A percentile compares a stretch with the other conserved stretches of the same genome.
phyloP scores from a whole-genome alignment of 441 rosid species.

The Brassica hybrid region DNA sequence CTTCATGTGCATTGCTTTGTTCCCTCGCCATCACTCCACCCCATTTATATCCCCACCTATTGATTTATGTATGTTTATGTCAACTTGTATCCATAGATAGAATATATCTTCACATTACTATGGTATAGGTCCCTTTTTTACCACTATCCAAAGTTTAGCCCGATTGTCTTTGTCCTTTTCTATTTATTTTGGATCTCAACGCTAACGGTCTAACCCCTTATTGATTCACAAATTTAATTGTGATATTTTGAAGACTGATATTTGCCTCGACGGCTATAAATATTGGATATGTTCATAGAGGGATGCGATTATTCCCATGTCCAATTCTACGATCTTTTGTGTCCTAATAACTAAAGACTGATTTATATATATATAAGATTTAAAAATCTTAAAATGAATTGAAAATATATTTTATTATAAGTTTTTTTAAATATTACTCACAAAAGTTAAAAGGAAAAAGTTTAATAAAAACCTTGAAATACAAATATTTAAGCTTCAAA shows the following conservation, averaged over 20 bases:
- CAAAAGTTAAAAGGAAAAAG: not conserved
- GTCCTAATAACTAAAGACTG: not conserved
- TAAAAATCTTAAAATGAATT: not conserved
- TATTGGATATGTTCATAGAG: no score
- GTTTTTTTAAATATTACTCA: not conserved
- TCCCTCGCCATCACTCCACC: conserved; percentile 44
- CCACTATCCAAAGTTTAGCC: conserved; percentile 29
- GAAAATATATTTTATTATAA: not conserved
- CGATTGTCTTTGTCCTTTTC: conserved; percentile 14
- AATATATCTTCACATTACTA: conserved; percentile 22
- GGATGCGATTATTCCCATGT: not conserved
- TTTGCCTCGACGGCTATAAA: not conserved
- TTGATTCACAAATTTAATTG: conserved; percentile 1
- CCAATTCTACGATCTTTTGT: not conserved
- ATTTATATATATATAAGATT: not conserved
- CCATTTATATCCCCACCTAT: conserved; percentile 37
- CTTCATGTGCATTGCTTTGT: conserved; percentile 41
- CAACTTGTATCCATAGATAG: conserved; percentile 28
- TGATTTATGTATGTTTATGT: conserved; percentile 1
- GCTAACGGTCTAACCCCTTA: not conserved
- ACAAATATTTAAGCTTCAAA: not conserved
- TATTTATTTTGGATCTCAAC: conserved; percentile 8
- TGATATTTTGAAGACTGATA: not conserved
- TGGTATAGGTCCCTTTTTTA: conserved; percentile 10
- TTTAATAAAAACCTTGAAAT: not conserved